Conservation (phyloP, 306 rosid genomes). For the Cajanus cajan region DNA sequence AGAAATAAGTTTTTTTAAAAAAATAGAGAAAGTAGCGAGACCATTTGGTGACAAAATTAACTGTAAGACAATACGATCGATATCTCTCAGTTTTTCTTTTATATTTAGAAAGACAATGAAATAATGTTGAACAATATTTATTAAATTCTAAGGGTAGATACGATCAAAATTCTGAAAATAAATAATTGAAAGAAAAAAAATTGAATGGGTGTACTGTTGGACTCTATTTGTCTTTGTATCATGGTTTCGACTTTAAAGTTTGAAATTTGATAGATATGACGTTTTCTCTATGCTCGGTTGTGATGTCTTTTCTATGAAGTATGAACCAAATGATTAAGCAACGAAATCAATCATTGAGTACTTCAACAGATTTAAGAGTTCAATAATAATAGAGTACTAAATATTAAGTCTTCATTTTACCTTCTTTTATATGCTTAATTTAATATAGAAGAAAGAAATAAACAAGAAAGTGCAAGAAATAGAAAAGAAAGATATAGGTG, state of each 20-base stretch:
- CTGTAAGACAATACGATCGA: not conserved
- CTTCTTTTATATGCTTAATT: too few relatives aligned
- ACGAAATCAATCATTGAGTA: not conserved
- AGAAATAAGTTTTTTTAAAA: too few relatives aligned
- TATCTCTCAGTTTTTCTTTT: not conserved
- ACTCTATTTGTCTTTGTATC: not conserved
- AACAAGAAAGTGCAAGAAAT: too few relatives aligned
- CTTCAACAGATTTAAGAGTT: slow-evolving; percentile 15
- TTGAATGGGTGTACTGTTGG: not conserved
- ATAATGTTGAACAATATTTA: not conserved
- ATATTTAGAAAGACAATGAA: not conserved
- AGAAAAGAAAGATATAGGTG: too few relatives aligned
- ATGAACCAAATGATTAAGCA: slow-evolving; percentile 38
- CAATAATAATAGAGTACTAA: not conserved
- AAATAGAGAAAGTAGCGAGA: not conserved
- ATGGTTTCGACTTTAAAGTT: not conserved
- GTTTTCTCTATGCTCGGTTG: not conserved
- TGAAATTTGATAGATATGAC: not conserved
- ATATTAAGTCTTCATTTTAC: not conserved
- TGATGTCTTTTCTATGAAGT: not conserved
- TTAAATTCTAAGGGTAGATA: not conserved
- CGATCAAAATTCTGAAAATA: not conserved
- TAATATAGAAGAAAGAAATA: too few relatives aligned
- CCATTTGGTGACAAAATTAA: not conserved
- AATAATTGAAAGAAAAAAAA: not conserved